A percentile compares a stretch with the other conserved stretches of the same genome.
Evolutionary conservation across 1,284 basidiomycete species (phyloP).

Genomic region (Moesziomyces sp.): DNA sequence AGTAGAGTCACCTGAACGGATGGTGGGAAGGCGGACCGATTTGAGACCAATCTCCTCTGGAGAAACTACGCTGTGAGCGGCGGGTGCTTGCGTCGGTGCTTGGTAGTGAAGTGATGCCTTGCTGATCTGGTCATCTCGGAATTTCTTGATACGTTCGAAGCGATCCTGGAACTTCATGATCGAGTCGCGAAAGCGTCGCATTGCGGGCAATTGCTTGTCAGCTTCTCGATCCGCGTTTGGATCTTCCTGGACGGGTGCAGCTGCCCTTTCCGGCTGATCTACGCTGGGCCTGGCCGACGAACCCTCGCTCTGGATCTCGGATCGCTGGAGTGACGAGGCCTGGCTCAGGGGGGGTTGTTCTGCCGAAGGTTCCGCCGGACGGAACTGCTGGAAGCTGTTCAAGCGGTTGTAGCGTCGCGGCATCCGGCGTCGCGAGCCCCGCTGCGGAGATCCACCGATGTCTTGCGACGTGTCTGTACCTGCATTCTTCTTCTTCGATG

Average conservation of each 20-base stretch:
- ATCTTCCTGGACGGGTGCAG: neutral
- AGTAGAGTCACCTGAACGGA: neutral
- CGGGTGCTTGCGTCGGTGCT: neutral
- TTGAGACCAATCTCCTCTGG: neutral
- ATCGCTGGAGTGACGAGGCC: neutral
- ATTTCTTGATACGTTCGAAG: slow-evolving; percentile 1
- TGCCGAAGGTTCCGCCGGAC: too few species aligned
- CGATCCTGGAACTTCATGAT: slow-evolving; percentile 9
- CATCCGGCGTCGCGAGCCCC: neutral
- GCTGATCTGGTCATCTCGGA: slow-evolving; percentile 12
- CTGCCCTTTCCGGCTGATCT: neutral
- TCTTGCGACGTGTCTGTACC: neutral
- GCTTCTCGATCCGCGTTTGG: neutral
- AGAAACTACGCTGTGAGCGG: neutral
- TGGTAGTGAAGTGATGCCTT: slow-evolving; percentile 17
- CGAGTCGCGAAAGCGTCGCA: neutral
- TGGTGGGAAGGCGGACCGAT: neutral
- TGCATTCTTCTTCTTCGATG: neutral
- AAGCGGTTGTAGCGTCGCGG: neutral
- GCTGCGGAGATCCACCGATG: neutral
- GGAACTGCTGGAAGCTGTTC: slow-evolving; percentile 10
- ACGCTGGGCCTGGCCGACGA: neutral
- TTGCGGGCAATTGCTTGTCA: too few species aligned
- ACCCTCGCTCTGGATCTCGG: neutral
- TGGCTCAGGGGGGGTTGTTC: neutral